phyloP scores from a whole-genome alignment of 129 eudicot species.

The Flaveria ramosissima region DNA sequence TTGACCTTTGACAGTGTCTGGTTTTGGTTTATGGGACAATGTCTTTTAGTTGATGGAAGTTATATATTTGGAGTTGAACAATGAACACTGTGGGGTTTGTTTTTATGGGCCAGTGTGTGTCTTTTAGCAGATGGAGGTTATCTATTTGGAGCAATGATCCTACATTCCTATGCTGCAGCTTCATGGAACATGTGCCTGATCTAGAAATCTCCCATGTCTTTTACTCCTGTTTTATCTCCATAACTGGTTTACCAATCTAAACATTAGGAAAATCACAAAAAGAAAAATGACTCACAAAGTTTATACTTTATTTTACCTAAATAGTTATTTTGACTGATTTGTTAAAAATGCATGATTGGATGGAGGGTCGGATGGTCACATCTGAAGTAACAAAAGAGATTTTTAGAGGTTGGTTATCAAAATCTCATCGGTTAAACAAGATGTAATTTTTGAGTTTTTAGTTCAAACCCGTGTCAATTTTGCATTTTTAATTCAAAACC shows the following conservation, averaged over 20 bases:
- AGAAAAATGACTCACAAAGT: not conserved
- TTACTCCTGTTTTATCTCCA: conserved; percentile 13
- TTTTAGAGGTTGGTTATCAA: too few species aligned
- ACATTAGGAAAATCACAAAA: not conserved
- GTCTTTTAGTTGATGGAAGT: conserved; percentile 31
- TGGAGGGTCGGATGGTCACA: not conserved
- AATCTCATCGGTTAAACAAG: too few species aligned
- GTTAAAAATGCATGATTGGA: not conserved
- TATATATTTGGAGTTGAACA: conserved; percentile 29
- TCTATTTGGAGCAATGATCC: conserved; percentile 30
- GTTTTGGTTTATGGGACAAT: not conserved
- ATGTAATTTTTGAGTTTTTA: too few species aligned
- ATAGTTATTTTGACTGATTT: not conserved
- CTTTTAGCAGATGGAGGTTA: conserved; percentile 28
- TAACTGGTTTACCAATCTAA: conserved; percentile 6
- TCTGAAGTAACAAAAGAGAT: too few species aligned
- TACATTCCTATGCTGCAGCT: conserved; percentile 9
- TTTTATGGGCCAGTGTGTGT: conserved; percentile 1
- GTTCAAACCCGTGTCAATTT: too few species aligned
- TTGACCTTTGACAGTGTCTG: conserved; percentile 23
- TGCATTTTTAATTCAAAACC: too few species aligned
- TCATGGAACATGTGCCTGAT: conserved; percentile 26
- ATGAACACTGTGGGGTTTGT: not conserved
- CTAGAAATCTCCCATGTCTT: conserved; percentile 20
- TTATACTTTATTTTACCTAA: not conserved